These are phyloP conservation scores for Hepatocystis sp. DNA, from an alignment of 169 alveolate genomes.

Conservation along the genomic window DNA sequence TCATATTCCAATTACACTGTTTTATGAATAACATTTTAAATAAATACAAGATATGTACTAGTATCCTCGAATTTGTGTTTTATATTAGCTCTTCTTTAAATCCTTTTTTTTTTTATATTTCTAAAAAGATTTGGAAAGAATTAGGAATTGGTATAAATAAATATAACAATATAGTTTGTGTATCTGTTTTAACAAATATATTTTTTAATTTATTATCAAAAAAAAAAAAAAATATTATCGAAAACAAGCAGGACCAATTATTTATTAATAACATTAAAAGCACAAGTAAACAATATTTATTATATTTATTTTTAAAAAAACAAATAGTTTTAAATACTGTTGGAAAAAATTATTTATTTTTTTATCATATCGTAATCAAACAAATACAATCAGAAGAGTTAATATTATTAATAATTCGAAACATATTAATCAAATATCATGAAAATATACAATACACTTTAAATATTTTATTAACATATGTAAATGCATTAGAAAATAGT, in stretches of 20 bases:
- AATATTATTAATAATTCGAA: slow-evolving; percentile 4
- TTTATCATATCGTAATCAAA: slow-evolving; percentile 13
- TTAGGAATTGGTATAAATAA: slow-evolving; percentile 21
- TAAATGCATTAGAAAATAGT: slow-evolving; percentile 31
- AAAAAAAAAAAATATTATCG: background rate
- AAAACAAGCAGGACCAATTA: background rate
- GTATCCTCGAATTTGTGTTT: slow-evolving; percentile 26
- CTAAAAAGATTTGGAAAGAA: slow-evolving; percentile 29
- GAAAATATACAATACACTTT: slow-evolving; percentile 40
- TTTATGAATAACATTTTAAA: slow-evolving; percentile 26
- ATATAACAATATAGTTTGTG: background rate
- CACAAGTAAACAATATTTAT: slow-evolving; percentile 26
- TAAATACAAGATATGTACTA: slow-evolving; percentile 29
- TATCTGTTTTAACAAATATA: slow-evolving; percentile 18
- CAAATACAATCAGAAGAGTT: slow-evolving; percentile 24
- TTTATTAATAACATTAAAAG: background rate
- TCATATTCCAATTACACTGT: slow-evolving; percentile 40
- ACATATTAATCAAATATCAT: slow-evolving; percentile 12
- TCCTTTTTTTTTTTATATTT: slow-evolving; percentile 44
- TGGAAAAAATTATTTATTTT: slow-evolving; percentile 58
- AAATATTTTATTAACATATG: slow-evolving; percentile 19
- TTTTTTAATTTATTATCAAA: slow-evolving; percentile 24
- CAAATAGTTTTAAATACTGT: slow-evolving; percentile 27
- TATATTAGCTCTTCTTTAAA: slow-evolving; percentile 54
- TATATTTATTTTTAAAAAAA: slow-evolving; percentile 51